These are phyloP conservation scores for Cladophialophora bantiana DNA, from an alignment of 2,329 filamentous ascomycete genomes.

Conservation along the genomic window DNA sequence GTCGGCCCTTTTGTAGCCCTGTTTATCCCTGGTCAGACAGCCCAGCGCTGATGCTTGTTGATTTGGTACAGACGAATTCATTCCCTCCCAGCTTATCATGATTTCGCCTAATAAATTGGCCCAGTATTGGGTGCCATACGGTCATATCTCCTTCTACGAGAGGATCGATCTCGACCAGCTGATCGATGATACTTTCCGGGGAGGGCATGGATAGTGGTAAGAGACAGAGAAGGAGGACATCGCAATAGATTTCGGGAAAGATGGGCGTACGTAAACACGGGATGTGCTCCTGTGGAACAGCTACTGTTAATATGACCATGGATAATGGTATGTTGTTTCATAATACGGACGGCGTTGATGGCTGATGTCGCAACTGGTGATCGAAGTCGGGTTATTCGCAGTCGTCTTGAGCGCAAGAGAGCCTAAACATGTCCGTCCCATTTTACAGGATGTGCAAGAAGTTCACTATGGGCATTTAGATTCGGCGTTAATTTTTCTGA, in stretches of 20 bases:
- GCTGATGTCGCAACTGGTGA: background rate
- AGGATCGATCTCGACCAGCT: constrained; percentile 53
- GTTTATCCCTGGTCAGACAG: no score
- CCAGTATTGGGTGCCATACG: constrained; percentile 76
- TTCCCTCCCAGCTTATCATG: constrained; percentile 77
- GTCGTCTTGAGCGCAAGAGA: background rate
- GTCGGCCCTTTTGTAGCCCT: no score
- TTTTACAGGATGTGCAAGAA: background rate
- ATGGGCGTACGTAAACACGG: background rate
- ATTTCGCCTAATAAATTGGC: constrained; percentile 78
- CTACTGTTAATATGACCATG: background rate
- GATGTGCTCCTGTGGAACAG: background rate
- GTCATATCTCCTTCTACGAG: constrained; percentile 54
- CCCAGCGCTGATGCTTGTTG: background rate
- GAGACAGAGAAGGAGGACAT: background rate
- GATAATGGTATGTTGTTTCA: background rate
- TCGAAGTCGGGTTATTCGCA: background rate
- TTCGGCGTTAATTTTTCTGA: background rate
- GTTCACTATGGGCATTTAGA: background rate
- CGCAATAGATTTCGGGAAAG: background rate
- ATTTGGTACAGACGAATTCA: constrained; percentile 69
- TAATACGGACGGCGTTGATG: background rate
- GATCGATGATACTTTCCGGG: constrained; percentile 39
- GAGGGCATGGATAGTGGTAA: constrained; percentile 3
- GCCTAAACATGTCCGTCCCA: background rate